Evolutionary conservation across 192 early-diverging fungal genomes (phyloP), one percentile per base, ranked within the genome.

Genomic region (Haplosporangium gracile): DNA sequence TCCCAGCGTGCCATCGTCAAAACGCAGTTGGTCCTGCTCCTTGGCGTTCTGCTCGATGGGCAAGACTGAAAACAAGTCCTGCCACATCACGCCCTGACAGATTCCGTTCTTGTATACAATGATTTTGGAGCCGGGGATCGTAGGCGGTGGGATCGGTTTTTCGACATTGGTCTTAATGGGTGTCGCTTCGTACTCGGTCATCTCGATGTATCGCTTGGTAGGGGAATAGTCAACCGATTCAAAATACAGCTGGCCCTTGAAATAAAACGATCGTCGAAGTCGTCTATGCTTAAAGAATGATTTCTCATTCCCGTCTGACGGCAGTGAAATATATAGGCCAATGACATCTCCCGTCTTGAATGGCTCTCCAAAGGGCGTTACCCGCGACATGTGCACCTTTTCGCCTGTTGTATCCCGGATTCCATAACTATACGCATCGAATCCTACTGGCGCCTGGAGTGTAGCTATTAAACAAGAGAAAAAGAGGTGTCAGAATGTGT

Each of bases 381-480:
- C 89, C 13, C 88, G 79, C 20, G 93, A 93, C 75, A 89, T 88
- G 74, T 89, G 90, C 7, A 94, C 80, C 43, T 89, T 92, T 68
- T 95, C 92, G 16, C 94, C 94, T 16, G 93, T 93, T 22, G 89
- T 87, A 76, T 95, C 94, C 11, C 94, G 89, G 60, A 90, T 88
- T 2, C 92, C 94, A 76, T 94, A 95, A 72, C 92, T 90, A 68
- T 94, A 95, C 13, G 82, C 91, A 77, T 95, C 94, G 80, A 92
- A 93, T 5, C 94, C 94, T 49, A 94, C 92, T 7, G 94, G 94
- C 9, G 91, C 92, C 70, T 93, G 90, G 39, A 94, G 69, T 51
- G 89, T 91, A 1, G 91, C 92, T 93, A 47, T 18, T 47, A 38
- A n/a, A 72, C 32, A 38, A 24, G 63, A 65, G 6, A 20, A 40